phyloP scores from a whole-genome alignment of 2,329 filamentous ascomycete genomes.

The Paracorniculantispora psalliotae region DNA sequence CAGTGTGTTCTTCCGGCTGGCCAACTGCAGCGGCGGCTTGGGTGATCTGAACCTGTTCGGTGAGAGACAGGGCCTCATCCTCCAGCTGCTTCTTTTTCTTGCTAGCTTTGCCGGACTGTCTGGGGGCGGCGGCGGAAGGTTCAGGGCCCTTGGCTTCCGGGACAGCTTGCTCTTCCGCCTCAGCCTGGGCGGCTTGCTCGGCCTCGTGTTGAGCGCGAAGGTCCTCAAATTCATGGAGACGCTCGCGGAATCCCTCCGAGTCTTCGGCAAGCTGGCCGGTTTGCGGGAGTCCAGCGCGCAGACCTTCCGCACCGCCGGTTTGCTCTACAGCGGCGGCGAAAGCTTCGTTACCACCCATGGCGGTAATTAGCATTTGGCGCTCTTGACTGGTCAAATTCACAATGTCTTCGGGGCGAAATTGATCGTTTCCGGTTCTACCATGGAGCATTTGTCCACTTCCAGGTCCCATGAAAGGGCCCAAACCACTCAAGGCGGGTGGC shows the following conservation, averaged over 20 bases:
- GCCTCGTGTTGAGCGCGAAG: conserved; percentile 69
- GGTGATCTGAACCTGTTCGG: conserved; percentile 80
- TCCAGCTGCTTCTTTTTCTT: conserved; percentile 30
- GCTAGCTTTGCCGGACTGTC: conserved; percentile 12
- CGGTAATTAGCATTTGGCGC: conserved; percentile 45
- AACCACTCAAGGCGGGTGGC: conserved; percentile 51
- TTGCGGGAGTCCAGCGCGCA: conserved; percentile 44
- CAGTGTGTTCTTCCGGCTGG: conserved; percentile 50
- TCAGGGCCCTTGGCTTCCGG: conserved; percentile 15
- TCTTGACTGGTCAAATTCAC: conserved; percentile 55
- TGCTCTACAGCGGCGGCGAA: conserved; percentile 34
- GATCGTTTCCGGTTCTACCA: conserved; percentile 36
- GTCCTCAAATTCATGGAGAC: conserved; percentile 78
- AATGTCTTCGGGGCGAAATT: conserved; percentile 68
- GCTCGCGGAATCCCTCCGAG: conserved; percentile 58
- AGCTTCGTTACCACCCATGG: conserved; percentile 28
- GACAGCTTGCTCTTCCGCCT: conserved; percentile 22
- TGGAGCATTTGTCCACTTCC: conserved; percentile 36
- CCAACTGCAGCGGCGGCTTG: conserved; percentile 40
- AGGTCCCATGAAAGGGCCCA: conserved; percentile 67
- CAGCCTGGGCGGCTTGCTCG: conserved; percentile 34
- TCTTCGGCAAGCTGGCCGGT: conserved; percentile 50
- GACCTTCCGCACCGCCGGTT: conserved; percentile 31
- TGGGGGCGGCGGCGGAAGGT: background rate
- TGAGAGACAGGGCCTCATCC: conserved; percentile 57